Conservation (phyloP, 2,329 filamentous ascomycete genomes). For the Botryosphaeria dothidea region DNA sequence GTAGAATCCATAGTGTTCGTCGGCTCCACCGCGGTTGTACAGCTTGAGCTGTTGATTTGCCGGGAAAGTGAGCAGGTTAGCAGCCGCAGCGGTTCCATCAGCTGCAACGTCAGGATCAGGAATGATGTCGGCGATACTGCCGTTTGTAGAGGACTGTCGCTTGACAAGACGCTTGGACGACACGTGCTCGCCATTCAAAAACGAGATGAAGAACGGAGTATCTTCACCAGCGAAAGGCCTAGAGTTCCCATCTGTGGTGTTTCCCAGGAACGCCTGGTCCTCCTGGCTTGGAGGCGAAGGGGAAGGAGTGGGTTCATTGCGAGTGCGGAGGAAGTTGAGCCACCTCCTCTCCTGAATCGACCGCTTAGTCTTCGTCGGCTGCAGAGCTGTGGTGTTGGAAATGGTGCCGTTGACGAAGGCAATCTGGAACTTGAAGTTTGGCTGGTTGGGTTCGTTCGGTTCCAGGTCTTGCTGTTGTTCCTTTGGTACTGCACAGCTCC, state of each 20-base stretch:
- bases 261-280: slow-evolving; percentile 80
- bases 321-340: slow-evolving; percentile 31
- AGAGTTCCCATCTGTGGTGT: slow-evolving; percentile 76
- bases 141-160: slow-evolving; percentile 29
- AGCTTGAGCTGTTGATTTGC: slow-evolving; percentile 75
- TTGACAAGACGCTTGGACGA: slow-evolving; percentile 35
- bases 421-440: slow-evolving; percentile 80
- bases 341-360: slow-evolving; percentile 31
- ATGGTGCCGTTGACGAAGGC: slow-evolving; percentile 56
- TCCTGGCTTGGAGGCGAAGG: slow-evolving; percentile 62
- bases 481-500: slow-evolving; percentile 84
- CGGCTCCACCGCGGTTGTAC: slow-evolving; percentile 76
- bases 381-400: slow-evolving; percentile 25
- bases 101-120: slow-evolving; percentile 63
- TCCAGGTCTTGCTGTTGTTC: slow-evolving; percentile 67
- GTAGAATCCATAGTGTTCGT: slow-evolving; percentile 94
- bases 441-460: slow-evolving; percentile 67
- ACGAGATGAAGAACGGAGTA: slow-evolving; percentile 84
- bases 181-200: slow-evolving; percentile 50
- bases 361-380: slow-evolving; percentile 31
- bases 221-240: slow-evolving; percentile 77
- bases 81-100: slow-evolving; percentile 72
- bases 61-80: slow-evolving; percentile 70
- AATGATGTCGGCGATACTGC: slow-evolving; percentile 56
- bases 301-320: slow-evolving; percentile 43